Evolutionary conservation across 2,329 filamentous ascomycete genomes (phyloP).

Genomic region (Verticillium zaregamsianum): DNA sequence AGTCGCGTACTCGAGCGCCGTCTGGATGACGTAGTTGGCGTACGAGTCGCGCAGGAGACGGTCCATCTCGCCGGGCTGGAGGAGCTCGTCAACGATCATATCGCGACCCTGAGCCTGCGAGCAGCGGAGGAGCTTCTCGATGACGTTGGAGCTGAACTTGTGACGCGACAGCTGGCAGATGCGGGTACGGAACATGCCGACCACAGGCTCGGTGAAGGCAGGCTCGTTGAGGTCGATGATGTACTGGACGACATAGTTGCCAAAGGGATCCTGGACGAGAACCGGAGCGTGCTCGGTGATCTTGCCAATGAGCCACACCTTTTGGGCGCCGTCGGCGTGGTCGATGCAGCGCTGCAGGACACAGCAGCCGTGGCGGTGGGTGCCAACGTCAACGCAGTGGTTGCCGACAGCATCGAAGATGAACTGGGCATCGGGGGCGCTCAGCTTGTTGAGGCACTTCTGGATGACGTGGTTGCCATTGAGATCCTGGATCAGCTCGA

Average conservation of each 20-base stretch:
- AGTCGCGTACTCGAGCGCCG: conserved; percentile 82
- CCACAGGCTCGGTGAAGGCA: conserved; percentile 83
- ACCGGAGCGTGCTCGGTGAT: conserved; percentile 87
- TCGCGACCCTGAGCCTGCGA: conserved; percentile 71
- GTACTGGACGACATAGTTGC: conserved; percentile 98
- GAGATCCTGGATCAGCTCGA: conserved; percentile 92
- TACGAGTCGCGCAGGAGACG: conserved; percentile 87
- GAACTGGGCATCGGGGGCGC: conserved; percentile 80
- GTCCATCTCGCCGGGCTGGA: conserved; percentile 71
- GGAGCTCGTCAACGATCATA: conserved; percentile 80
- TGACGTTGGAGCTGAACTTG: conserved; percentile 99
- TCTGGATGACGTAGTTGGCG: conserved; percentile 98
- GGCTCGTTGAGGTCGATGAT: conserved; percentile 91
- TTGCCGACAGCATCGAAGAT: conserved; percentile 92
- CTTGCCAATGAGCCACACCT: conserved; percentile 75
- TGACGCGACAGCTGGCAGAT: conserved; percentile 77
- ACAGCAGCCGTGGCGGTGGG: conserved; percentile 95
- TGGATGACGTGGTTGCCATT: conserved; percentile 99
- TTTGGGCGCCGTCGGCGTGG: conserved; percentile 87
- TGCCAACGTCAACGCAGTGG: conserved; percentile 86
- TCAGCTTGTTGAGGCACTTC: conserved; percentile 95
- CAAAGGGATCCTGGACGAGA: conserved; percentile 93
- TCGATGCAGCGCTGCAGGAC: conserved; percentile 98
- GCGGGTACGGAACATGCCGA: conserved; percentile 71
- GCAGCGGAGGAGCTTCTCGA: conserved; percentile 92